Evolutionary conservation across 805 yeast genomes (phyloP).

Genomic region (Candida orba): DNA sequence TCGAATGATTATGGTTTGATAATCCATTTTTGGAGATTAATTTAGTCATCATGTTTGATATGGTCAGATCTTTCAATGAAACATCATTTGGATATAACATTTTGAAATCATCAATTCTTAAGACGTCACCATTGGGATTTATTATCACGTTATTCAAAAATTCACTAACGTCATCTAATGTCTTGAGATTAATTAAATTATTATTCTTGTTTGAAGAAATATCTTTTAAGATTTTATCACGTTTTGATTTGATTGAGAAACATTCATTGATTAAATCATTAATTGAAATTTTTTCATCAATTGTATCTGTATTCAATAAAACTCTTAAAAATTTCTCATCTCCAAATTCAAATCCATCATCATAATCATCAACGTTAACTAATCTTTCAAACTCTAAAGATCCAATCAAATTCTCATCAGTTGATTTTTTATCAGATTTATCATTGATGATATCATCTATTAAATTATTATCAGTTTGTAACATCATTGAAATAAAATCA

Average conservation of each 20-base stretch:
- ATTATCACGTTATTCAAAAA: conserved; percentile 11
- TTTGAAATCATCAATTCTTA: too few species aligned
- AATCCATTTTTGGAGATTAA: conserved; percentile 4
- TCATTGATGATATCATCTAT: conserved; percentile 14
- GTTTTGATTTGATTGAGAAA: too few species aligned
- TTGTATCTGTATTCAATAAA: conserved; percentile 22
- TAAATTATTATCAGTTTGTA: conserved; percentile 2
- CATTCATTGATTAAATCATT: conserved; percentile 10
- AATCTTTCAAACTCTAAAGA: conserved; percentile 30
- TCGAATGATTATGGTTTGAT: neutral
- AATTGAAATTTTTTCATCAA: conserved; percentile 11
- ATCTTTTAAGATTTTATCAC: too few species aligned
- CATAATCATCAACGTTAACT: conserved; percentile 25
- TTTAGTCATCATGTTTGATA: too few species aligned
- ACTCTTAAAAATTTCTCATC: conserved; percentile 53
- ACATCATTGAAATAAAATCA: conserved; percentile 45
- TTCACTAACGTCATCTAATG: neutral
- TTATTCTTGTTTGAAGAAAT: too few species aligned
- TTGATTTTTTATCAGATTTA: neutral
- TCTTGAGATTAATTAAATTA: neutral
- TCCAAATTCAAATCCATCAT: conserved; percentile 40
- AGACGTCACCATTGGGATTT: conserved; percentile 4
- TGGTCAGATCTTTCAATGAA: too few species aligned
- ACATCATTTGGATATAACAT: too few species aligned
- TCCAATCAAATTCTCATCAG: conserved; percentile 14